Evolutionary conservation across 2,329 filamentous ascomycete genomes (phyloP).

Genomic region (Rasamsonia emersonii): DNA sequence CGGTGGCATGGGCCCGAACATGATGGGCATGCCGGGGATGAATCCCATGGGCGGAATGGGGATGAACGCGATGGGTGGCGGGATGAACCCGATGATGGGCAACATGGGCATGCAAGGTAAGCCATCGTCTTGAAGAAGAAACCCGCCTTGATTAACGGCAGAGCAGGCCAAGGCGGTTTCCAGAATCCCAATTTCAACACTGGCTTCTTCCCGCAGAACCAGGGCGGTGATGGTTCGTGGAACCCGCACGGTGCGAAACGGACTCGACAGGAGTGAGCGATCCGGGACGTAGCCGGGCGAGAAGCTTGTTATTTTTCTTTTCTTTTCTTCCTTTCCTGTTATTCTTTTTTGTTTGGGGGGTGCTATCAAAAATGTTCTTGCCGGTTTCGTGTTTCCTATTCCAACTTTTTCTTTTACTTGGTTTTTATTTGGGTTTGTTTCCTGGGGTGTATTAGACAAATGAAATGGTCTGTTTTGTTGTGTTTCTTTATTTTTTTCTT

Average conservation of each 20-base stretch:
- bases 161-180: slow-evolving; percentile 47
- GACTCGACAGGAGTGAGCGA: slow-evolving; percentile 57
- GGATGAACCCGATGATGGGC: slow-evolving; percentile 52
- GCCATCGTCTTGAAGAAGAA: slow-evolving; percentile 14
- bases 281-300: too few species aligned
- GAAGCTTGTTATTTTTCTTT: slow-evolving; percentile 1
- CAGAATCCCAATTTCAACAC: slow-evolving; percentile 66
- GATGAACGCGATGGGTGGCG: slow-evolving; percentile 46
- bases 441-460: too few species aligned
- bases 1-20: slow-evolving; percentile 49
- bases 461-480: too few species aligned
- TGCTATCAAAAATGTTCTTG: too few species aligned
- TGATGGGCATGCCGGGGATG: slow-evolving; percentile 47
- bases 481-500: too few species aligned
- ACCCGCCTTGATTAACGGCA: slow-evolving; percentile 17
- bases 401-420: too few species aligned
- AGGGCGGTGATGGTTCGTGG: slow-evolving; percentile 54
- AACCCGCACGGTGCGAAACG: slow-evolving; percentile 77
- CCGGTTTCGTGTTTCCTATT: too few species aligned
- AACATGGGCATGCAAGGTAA: slow-evolving; percentile 44
- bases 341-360: background rate
- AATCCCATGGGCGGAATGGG: slow-evolving; percentile 44
- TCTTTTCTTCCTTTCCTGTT: slow-evolving; percentile 1
- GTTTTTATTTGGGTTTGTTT: too few species aligned
- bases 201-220: slow-evolving; percentile 56